phyloP scores from a whole-genome alignment of 2,329 filamentous ascomycete genomes.

The Cercospora beticola region DNA sequence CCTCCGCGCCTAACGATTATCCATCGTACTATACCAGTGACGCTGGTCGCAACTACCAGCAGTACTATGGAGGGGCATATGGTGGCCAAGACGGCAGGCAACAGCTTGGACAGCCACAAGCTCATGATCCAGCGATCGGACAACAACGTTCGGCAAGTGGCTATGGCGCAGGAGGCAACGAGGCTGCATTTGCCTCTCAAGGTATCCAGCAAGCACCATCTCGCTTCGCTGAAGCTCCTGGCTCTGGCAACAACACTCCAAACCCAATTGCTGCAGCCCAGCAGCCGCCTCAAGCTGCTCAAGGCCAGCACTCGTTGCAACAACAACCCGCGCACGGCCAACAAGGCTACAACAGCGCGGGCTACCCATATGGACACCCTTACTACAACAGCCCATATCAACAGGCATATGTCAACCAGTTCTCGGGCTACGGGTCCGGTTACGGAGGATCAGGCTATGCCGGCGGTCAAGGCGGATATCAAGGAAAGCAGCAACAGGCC shows the following conservation, averaged over 20 bases:
- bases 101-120: slow-evolving; percentile 40
- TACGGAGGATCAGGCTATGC: slow-evolving; percentile 41
- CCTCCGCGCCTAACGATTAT: slow-evolving; percentile 75
- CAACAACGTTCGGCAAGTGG: slow-evolving; percentile 77
- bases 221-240: slow-evolving; percentile 73
- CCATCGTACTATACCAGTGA: slow-evolving; percentile 77
- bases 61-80: slow-evolving; percentile 60
- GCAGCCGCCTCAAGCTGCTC: slow-evolving; percentile 45
- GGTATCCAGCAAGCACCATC: slow-evolving; percentile 55
- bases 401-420: slow-evolving; percentile 63
- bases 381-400: slow-evolving; percentile 64
- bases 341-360: slow-evolving; percentile 46
- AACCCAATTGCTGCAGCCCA: slow-evolving; percentile 68
- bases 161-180: slow-evolving; percentile 63
- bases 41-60: slow-evolving; percentile 70
- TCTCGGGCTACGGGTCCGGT: slow-evolving; percentile 52
- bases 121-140: slow-evolving; percentile 68
- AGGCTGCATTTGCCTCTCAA: slow-evolving; percentile 47
- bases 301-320: slow-evolving; percentile 30
- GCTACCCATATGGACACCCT: slow-evolving; percentile 61
- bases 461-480: slow-evolving; percentile 50
- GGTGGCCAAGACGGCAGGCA: slow-evolving; percentile 46
- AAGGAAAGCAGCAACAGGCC: slow-evolving; percentile 52
- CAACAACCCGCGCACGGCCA: slow-evolving; percentile 35
- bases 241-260: slow-evolving; percentile 86